A percentile compares a stretch with the other conserved stretches of the same genome.
These are phyloP conservation scores for Centrapalus pauciflorus DNA, from an alignment of 129 eudicot species.

Conservation along the genomic window DNA sequence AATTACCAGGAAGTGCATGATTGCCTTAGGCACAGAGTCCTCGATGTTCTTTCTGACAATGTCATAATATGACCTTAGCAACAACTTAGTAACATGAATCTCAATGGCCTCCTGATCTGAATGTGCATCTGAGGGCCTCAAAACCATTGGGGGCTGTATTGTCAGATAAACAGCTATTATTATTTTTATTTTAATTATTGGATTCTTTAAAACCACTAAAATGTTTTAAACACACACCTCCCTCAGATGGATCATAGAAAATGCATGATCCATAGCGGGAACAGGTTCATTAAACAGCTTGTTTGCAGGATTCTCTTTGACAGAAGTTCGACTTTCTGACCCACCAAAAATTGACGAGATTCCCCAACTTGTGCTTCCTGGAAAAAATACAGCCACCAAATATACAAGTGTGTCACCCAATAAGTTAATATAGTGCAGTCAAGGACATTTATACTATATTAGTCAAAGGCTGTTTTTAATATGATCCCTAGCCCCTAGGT, in stretches of 20 bases:
- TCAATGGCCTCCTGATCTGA: constrained; percentile 82
- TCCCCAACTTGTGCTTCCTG: constrained; percentile 77
- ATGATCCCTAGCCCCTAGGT: background rate
- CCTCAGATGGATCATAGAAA: constrained; percentile 74
- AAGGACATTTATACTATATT: background rate
- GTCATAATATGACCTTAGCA: constrained; percentile 87
- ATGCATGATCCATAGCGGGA: constrained; percentile 53
- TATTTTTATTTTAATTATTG: background rate
- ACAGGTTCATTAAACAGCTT: constrained; percentile 64
- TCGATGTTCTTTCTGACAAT: constrained; percentile 93
- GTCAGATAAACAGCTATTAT: constrained; percentile 15
- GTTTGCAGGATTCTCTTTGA: constrained; percentile 57
- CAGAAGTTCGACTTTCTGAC: constrained; percentile 55
- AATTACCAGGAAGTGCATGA: constrained; percentile 98
- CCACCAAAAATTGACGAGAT: constrained; percentile 89
- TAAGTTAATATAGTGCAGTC: background rate
- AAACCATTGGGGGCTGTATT: constrained; percentile 76
- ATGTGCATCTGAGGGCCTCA: constrained; percentile 84
- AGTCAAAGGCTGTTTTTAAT: background rate
- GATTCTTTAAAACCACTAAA: background rate
- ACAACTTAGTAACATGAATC: constrained; percentile 60
- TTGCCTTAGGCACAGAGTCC: constrained; percentile 90
- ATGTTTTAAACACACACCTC: constrained; percentile 49
- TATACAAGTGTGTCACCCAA: background rate
- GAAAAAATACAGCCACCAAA: constrained; percentile 1